Percentiles rank a stretch among this genome's conserved stretches.
Evolutionary conservation across 2,329 filamentous ascomycete species (phyloP).

Genomic region (Aspergillus sp.): DNA sequence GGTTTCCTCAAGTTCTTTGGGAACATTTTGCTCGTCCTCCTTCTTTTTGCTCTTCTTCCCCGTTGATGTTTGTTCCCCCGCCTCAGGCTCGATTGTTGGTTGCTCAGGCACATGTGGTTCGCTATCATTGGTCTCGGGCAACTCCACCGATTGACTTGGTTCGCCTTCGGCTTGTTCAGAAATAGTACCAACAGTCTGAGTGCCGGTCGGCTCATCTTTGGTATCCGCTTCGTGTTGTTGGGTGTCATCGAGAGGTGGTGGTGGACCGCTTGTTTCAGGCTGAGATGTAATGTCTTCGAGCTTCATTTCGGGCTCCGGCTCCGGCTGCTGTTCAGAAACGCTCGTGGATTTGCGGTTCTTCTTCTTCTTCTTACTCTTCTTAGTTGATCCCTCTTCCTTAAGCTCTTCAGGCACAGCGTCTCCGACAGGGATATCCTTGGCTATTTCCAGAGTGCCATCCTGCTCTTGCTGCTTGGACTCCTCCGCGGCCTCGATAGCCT

Average conservation of each 20-base stretch:
- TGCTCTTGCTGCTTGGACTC: not conserved
- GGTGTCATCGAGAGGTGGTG: constrained; percentile 3
- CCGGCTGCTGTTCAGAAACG: constrained; percentile 14
- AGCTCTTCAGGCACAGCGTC: constrained; percentile 11
- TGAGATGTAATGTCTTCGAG: constrained; percentile 6
- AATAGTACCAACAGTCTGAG: constrained; percentile 4
- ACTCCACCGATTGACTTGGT: constrained; percentile 17
- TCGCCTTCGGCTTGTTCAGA: constrained; percentile 3
- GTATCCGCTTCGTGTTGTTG: constrained; percentile 2
- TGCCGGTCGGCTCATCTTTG: constrained; percentile 7
- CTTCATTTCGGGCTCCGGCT: constrained; percentile 10
- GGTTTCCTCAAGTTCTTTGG: constrained; percentile 5
- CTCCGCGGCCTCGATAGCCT: not conserved
- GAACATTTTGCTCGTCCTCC: constrained; percentile 11
- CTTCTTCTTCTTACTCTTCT: constrained; percentile 19
- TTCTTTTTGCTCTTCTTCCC: constrained; percentile 24
- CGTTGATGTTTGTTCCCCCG: constrained; percentile 10
- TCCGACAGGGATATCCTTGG: not conserved
- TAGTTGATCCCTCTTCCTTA: constrained; percentile 18
- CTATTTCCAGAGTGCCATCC: not conserved
- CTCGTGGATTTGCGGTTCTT: constrained; percentile 19
- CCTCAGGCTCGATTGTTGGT: constrained; percentile 14
- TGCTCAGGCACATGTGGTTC: constrained; percentile 21
- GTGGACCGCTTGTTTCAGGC: constrained; percentile 21
- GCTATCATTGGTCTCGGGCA: constrained; percentile 19